Percentiles rank a stretch among this genome's conserved stretches.
phyloP scores from a whole-genome alignment of 148 eudicot genomes.

The Rhododendron ovatum region DNA sequence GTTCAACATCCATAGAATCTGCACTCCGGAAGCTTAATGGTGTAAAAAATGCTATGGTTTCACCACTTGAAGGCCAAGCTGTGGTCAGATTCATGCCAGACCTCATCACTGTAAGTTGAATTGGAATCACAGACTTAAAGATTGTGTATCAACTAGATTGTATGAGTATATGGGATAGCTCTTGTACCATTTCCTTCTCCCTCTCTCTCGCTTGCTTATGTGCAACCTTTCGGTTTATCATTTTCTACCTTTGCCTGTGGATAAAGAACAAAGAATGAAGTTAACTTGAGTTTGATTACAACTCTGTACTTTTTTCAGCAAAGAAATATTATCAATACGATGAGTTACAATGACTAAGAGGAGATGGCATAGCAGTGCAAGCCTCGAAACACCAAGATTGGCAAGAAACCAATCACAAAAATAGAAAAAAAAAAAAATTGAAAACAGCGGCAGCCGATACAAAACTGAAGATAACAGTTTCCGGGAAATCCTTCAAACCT shows the following conservation, averaged over 20 bases:
- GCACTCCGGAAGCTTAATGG: slow-evolving; percentile 59
- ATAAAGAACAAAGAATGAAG: neutral
- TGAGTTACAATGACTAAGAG: no score
- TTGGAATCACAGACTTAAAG: neutral
- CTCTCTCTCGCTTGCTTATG: neutral
- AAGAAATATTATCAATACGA: no score
- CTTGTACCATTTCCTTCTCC: neutral
- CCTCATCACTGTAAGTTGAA: slow-evolving; percentile 46
- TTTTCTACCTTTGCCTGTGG: neutral
- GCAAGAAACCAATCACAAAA: no score
- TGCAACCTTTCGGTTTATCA: neutral
- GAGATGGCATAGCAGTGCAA: no score
- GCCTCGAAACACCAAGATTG: no score
- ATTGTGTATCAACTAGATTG: neutral
- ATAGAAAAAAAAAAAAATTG: no score
- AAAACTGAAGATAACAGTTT: no score
- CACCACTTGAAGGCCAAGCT: slow-evolving; percentile 70
- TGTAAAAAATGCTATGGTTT: slow-evolving; percentile 48
- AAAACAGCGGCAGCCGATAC: no score
- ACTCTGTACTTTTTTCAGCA: neutral
- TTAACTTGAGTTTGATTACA: neutral
- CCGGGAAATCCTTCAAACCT: no score
- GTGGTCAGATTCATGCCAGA: slow-evolving; percentile 64
- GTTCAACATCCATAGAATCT: slow-evolving; percentile 65
- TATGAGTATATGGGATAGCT: neutral